Base-by-base conservation (phyloP, 495 filamentous ascomycete species). In the Aspergillus cavernicola region DNA sequence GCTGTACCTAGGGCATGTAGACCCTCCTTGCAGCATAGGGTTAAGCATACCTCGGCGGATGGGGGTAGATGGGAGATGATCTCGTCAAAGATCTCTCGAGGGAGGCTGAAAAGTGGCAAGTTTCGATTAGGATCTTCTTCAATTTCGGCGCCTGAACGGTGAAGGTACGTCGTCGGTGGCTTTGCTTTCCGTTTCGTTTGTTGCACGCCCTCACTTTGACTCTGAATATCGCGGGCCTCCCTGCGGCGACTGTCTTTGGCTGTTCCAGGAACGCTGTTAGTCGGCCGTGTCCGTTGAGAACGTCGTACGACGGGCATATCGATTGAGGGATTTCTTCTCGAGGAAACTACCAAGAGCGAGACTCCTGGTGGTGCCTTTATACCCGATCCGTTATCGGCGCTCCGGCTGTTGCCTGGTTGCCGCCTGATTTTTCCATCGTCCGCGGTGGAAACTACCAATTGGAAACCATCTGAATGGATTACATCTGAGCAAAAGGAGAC, bases 11-110 rank as follows among this genome's bases (percentile, higher is more conserved):
- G 1, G 1, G 26, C 13, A 6, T 50, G 37, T 4, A 56, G 45
- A 9, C 38, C 53, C 12, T 35, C 45, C 16, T 56, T 56, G 53
- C 53, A 56, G 11, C 38, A 44, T 11, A 56, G 20, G 31, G 26
- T 29, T 13, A 56, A 41, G 22, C 45, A 43, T 26, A 18, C 53
- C 16, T 26, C 29, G 1, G 28, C 53, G n/a, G 20, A 11, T 6
- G 31, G 28, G 3, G 45, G 29, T 26, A 53, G 37, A 20, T 44
- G 45, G 9, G 31, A 15, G 29, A 29, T 22, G 20, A 56, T 50
- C 16, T 29, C 29, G 32, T 50, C 13, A n/a, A 55, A 43, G 18
- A 55, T 12, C n/a, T 55, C 53, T 10, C 26, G 20, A 3, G 53
- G 53, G 9, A 55, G 38, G 15, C 13, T 11, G 20, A 56, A 50